Base-by-base conservation (phyloP, 1,139 yeast genomes). In the Lipomyces yarrowii region DNA sequence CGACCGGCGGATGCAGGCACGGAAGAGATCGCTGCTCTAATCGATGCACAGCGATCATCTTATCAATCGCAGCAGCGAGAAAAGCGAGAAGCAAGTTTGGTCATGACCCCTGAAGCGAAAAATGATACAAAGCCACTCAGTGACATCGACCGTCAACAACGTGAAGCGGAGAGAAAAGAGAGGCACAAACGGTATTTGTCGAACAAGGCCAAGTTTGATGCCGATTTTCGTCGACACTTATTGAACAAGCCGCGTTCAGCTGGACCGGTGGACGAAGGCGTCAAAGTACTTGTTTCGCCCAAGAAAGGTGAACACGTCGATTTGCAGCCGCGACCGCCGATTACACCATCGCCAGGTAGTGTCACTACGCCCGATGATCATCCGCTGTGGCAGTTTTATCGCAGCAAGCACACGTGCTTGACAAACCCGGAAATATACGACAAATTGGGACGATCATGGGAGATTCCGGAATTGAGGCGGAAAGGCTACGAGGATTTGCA, bases 331-430 rank as follows among this genome's bases (percentile, higher is more conserved):
- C 84, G 96, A 67, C 84, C 89, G n/a, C 98, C 98, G 18, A 89
- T 94, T 70, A 85, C 90, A 8, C 98, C 98, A 18, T 85, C 93
- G 1, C 68, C 68, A 54, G 82, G 83, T 70, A 90, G 90, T 77
- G 82, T 93, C 67, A 84, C 83, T 70, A 91, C 90, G 37, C 84
- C 87, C 30, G 96, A 89, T 15, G 90, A 90, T 75, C 99, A 94
- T 78, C 98, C 99, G 52, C 82, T 94, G 71, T 94, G 98, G 98
- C 96, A 90, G 73, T 94, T 94, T 77, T 94, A 94, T 80, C 83
- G 86, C 55, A 86, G 87, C 71, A 79, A 82, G 3, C 93, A 89
- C 30, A 74, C 91, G 55, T 82, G 82, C 62, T 83, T 71, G 56
- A 83, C 66, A 77, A 81, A 39, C 10, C 70, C 67, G 11, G 56